Percentiles rank a stretch among this genome's conserved stretches.
phyloP scores from a whole-genome alignment of 257 asterid species.

The Nicotiana undulata region DNA sequence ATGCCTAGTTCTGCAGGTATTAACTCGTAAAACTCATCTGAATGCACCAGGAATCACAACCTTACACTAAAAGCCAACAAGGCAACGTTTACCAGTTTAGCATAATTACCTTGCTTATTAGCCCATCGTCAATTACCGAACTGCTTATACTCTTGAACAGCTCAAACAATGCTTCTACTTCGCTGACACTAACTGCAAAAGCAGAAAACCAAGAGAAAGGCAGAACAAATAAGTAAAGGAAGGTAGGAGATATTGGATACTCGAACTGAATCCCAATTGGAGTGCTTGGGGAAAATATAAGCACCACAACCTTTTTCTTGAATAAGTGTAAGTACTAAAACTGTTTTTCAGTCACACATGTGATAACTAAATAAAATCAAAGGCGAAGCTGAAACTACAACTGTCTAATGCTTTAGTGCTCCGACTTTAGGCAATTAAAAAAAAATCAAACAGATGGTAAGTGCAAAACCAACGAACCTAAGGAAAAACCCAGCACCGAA shows the following conservation, averaged over 20 bases:
- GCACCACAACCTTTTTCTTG: neutral
- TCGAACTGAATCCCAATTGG: neutral
- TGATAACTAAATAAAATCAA: neutral
- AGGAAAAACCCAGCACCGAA: neutral
- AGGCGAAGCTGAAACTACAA: neutral
- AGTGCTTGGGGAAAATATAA: neutral
- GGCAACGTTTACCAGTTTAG: neutral
- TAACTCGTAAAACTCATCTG: neutral
- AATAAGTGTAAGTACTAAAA: neutral
- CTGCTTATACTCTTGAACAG: slow-evolving; percentile 95
- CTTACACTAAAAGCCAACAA: neutral
- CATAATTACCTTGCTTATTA: slow-evolving; percentile 73
- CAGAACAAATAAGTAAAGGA: neutral
- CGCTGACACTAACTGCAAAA: slow-evolving; percentile 94
- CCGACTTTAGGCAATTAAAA: neutral
- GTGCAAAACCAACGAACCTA: neutral
- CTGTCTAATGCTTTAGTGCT: neutral
- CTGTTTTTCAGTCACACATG: too few relatives aligned
- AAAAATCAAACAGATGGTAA: neutral
- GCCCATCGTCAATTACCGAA: slow-evolving; percentile 87
- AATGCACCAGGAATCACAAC: neutral
- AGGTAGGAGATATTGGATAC: neutral
- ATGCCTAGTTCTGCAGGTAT: neutral
- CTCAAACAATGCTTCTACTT: slow-evolving; percentile 98
- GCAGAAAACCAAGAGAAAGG: slow-evolving; percentile 2